Evolutionary conservation across 148 eudicot genomes (phyloP), one percentile per base, ranked within the genome.

Genomic region (Amaranthus palmeri): DNA sequence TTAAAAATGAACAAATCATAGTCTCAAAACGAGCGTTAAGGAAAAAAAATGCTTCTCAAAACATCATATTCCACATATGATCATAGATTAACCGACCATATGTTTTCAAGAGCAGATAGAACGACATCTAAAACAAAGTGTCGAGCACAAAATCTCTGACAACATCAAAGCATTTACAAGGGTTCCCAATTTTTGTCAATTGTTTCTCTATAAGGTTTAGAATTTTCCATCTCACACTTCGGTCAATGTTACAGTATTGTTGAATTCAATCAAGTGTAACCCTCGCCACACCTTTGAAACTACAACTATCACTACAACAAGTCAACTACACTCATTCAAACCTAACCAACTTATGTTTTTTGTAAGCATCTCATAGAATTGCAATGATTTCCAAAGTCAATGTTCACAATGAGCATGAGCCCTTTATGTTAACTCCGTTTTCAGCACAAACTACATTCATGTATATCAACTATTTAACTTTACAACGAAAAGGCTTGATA

Each of bases 391-490:
- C 14, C 51, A 44, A 52, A 52, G 8, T 55, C 59, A 69, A 15
- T 42, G 48, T 15, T 25, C 47, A 13, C 43, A 18, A 47, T 15
- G 53, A 47, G 36, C 52, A 47, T 11, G 68, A 40, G 12, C 15
- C 52, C 12, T 59, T 48, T 48, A 3, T 7, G 54, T 58, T 2
- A 4, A 10, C 6, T 49, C 44, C 57, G 12, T 59, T 48, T 2
- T 13, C 58, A 4, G 61, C n/a, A 73, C 40, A 15, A 62, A 54
- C 61, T 47, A 54, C 18, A 11, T 73, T 73, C 8, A 43, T 45
- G 50, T 4, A 54, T 46, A 8, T 50, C 59, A 65, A 57, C 71
- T 41, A 8, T 67, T 25, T 18, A 36, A 58, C n/a, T 41, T 48
- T 13, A 11, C n/a, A 64, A 9, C 1, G 42, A 13, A 36, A 8